Conservation (phyloP, 805 yeast species). For the Cyberlindnera bimundalis region DNA sequence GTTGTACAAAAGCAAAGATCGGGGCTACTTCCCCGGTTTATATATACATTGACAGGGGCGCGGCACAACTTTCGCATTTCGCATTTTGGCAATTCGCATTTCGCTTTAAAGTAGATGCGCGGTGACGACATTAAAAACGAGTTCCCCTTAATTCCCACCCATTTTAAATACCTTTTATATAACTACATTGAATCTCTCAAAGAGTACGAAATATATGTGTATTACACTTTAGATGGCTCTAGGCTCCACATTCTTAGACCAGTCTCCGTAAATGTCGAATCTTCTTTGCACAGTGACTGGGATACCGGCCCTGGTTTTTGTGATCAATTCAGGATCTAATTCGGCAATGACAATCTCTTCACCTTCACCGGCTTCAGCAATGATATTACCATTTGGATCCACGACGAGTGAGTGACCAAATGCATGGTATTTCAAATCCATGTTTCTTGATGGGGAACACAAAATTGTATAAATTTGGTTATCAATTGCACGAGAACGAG, state of each 20-base stretch:
- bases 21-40: neutral
- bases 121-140: no score
- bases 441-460: constrained; percentile 89
- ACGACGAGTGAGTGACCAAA: constrained; percentile 68
- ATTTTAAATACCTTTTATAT: no score
- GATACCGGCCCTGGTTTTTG: constrained; percentile 57
- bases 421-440: constrained; percentile 52
- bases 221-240: constrained; percentile 12
- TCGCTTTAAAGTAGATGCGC: neutral
- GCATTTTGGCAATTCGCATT: no score
- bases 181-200: no score
- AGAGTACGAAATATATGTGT: no score
- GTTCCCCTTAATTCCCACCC: no score
- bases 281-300: constrained; percentile 72
- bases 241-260: constrained; percentile 21
- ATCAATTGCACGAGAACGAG: constrained; percentile 71
- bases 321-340: constrained; percentile 58
- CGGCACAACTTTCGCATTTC: neutral
- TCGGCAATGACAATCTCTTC: constrained; percentile 77
- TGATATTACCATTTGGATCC: constrained; percentile 58
- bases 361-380: constrained; percentile 76
- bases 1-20: no score
- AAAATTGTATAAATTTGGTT: constrained; percentile 69
- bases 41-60: neutral
- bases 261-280: constrained; percentile 48